Evolutionary conservation across 2,329 filamentous ascomycete species (phyloP), one percentile per base, ranked within the genome.

Genomic region (Cercospora janseana): DNA sequence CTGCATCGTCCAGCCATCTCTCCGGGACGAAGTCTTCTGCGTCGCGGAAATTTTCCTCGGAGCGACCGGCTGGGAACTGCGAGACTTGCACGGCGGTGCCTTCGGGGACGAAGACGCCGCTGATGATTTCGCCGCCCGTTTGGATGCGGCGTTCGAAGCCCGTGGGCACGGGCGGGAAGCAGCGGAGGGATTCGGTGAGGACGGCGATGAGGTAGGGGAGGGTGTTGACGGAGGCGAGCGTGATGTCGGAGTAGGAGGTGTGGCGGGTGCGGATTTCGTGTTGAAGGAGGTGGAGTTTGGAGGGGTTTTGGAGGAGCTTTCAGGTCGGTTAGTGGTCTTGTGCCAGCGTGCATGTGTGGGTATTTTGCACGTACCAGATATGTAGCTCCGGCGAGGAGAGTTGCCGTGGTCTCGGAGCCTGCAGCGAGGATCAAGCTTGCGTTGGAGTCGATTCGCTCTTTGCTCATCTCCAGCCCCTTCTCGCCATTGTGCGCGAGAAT

Each of bases 371-470:
- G 12, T 15, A 46, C 43, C 4, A 73, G 60, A 51, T 69, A 78
- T 7, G 65, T 64, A 10, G 53, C 66, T 58, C 56, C 73, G 60
- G 54, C 68, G 12, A 79, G 64, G 2, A 74, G 63, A 0, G 75
- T 77, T 0, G 76, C 73, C 1, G 75, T 78, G 4, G 77, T 80
- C 57, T 79, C 77, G 3, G 72, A 74, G 4, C 77, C 76, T 4
- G 75, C 76, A 10, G 74, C 63, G 23, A 79, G 61, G 20, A 56
- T 49, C 7, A 7, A 83, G 81, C 57, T 81, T 77, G 66, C 67
- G 3, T 68, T 71, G 1, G 62, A 57, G 45, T 66, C 58, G 13
- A 72, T 64, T 44, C 69, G 65, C 0, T 42, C 57, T 12, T 48
- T 51, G 54, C 54, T 65, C 60, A 62, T 29, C n/a, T 29, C 37